These are phyloP conservation scores for Bipolaris victoriae DNA, from an alignment of 2,329 filamentous ascomycete species.

Conservation along the genomic window DNA sequence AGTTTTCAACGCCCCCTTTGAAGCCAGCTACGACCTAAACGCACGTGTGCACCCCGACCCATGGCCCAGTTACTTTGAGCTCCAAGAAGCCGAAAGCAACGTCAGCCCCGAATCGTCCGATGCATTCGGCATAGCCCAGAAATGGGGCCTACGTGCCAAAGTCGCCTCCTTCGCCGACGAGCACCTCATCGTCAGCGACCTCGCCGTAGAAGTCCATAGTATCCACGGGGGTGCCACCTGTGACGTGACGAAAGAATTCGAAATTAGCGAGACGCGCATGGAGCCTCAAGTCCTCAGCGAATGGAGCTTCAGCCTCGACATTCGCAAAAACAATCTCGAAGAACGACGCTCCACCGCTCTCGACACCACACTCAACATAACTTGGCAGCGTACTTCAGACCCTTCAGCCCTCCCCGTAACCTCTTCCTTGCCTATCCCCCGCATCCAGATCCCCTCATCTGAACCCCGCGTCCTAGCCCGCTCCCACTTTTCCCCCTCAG, in stretches of 20 bases:
- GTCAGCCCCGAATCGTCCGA: conserved; percentile 41
- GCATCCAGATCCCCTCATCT: conserved; percentile 77
- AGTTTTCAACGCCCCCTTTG: conserved; percentile 81
- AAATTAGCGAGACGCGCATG: conserved; percentile 52
- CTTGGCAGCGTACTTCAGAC: conserved; percentile 69
- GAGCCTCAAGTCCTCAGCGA: conserved; percentile 72
- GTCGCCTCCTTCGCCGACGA: conserved; percentile 77
- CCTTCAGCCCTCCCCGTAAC: conserved; percentile 38
- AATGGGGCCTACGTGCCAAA: conserved; percentile 77
- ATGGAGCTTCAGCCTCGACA: conserved; percentile 73
- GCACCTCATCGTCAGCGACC: conserved; percentile 64
- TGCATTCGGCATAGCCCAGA: conserved; percentile 73
- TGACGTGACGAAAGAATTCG: conserved; percentile 43
- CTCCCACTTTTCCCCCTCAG: conserved; percentile 42
- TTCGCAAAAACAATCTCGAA: conserved; percentile 79
- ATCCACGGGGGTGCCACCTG: conserved; percentile 69
- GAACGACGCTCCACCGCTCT: conserved; percentile 78
- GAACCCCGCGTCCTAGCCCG: conserved; percentile 82
- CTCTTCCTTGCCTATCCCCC: conserved; percentile 75
- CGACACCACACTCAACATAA: conserved; percentile 75
- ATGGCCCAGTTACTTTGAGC: conserved; percentile 88
- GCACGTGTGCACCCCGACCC: conserved; percentile 76
- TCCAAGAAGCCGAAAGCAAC: conserved; percentile 53
- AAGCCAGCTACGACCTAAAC: conserved; percentile 86
- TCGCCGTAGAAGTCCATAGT: conserved; percentile 67